Base-by-base conservation (phyloP, 345 rosid species). In the Boechera stricta region DNA sequence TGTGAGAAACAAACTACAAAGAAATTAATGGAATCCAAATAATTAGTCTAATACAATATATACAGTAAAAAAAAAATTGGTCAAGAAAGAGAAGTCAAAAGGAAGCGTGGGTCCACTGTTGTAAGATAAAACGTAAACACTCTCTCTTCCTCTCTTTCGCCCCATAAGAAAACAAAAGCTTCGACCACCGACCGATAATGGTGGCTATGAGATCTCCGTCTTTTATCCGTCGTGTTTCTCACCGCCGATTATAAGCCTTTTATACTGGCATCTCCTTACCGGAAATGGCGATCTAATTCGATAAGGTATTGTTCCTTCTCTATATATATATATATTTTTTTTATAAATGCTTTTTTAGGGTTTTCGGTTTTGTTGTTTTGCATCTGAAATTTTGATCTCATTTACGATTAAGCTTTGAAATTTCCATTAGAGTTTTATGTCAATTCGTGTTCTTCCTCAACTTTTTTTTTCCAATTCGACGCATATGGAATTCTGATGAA, bases 171-270 rank as follows among this genome's bases (percentile, higher is more conserved):
- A 21, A 15, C 7, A 51, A 42, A 54, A 28, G 13, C 28, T 55
- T 63, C 75, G 31, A 42, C 80, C 48, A 53, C 33, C 21, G 47
- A 8, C 28, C 67, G 11, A 24, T 26, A 36, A 35, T 51, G 36
- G 15, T 44, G 57, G 24, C 48, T 28, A 28, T 71, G 71, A 24
- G 72, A 72, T 64, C 81, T 71, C 72, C 77, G 72, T 38, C 71
- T 18, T 18, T 29, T 61, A 48, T 76, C 75, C 80, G 79, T 10
- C 75, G 63, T 44, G 12, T 71, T 38, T 56, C 61, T 13, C 45
- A 13, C 68, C 62, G 56, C 62, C 48, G 73, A 6, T 51, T 10
- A 8, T 45, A 52, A 18, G 26, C 15, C 6, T 24, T 32, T 48
- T 6, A 39, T 16, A 21, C 58, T n/a, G 2, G 2, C 29, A 6